These are phyloP conservation scores for Talaromyces thailandensis DNA, from an alignment of 495 filamentous ascomycete genomes.

Conservation along the genomic window DNA sequence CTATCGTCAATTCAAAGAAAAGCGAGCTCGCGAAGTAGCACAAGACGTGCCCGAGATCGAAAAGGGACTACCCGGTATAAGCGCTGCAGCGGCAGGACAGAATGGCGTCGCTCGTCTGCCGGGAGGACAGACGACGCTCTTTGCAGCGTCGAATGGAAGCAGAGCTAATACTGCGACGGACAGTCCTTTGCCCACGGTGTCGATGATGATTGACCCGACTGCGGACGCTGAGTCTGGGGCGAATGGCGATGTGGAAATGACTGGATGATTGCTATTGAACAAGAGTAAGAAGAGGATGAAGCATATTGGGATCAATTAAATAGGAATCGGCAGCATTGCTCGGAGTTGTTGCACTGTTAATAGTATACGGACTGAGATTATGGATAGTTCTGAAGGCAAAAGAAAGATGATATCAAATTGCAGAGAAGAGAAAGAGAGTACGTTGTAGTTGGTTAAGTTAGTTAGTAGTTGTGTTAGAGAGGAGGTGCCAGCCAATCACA, in stretches of 20 bases:
- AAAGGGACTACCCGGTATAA: constrained; percentile 46
- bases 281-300: neutral
- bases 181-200: constrained; percentile 4
- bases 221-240: constrained; percentile 3
- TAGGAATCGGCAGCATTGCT: neutral
- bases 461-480: neutral
- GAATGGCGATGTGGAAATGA: constrained; percentile 52
- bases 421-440: no score
- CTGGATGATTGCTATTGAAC: constrained; percentile 21
- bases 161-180: neutral
- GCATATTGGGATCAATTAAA: neutral
- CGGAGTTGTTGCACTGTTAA: neutral
- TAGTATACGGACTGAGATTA: neutral
- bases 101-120: constrained; percentile 21
- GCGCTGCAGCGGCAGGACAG: constrained; percentile 21
- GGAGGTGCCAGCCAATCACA: constrained; percentile 29
- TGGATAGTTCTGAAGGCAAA: no score
- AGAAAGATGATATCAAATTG: no score
- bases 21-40: constrained; percentile 38
- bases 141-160: neutral
- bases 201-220: constrained; percentile 29
- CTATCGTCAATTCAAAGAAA: constrained; percentile 70
- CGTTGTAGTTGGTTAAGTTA: no score
- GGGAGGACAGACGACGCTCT: neutral
- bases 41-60: constrained; percentile 36